Evolutionary conservation across 805 yeast species (phyloP), one percentile per base, ranked within the genome.

Genomic region (Kodamaea neixiangensis): DNA sequence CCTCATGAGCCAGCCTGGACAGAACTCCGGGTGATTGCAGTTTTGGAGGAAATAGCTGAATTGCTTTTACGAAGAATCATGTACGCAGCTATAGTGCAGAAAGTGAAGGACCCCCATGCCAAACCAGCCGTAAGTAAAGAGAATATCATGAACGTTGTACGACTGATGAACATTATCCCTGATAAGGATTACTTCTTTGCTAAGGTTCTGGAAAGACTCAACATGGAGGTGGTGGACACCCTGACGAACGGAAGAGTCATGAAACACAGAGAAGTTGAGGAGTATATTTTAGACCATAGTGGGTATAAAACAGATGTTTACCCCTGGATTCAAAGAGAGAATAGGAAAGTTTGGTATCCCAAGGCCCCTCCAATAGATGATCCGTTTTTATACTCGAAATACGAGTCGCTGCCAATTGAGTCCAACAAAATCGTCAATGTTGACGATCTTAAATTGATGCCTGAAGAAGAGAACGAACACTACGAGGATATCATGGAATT

Each of bases 41-140:
- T 48, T 22, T 35, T 56, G 4, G 59, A 56, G 19, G 59, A 53
- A 15, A n/a, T 56, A 13, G 54, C 47, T 11, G 21, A 38, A 2
- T 31, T 18, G 11, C 17, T 48, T 10, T 25, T 49, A 13, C 42
- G 50, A 21, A 39, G 50, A 33, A 41, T 56, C 14, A 13, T 55
- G 35, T 52, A 29, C 17, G 29, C 35, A 6, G 47, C 49, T 4
- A 18, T 39, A 5, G 53, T 49, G 29, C 19, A 22, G 17, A 42
- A 25, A 18, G 14, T 37, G 11, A 33, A 20, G 18, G 15, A 7
- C 33, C 38, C 34, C n/a, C 20, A 18, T 5, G 10, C 13, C 6
- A 10, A 11, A 1, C 14, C 35, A 22, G 2, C 38, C 29, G 25
- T 52, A 7, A 5, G 15, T 17, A 35, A 33, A 11, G 7, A n/a